Percentiles rank a stretch among this genome's conserved stretches.
phyloP scores from a whole-genome alignment of 805 yeast species.

The Barnettozyma vustinii region DNA sequence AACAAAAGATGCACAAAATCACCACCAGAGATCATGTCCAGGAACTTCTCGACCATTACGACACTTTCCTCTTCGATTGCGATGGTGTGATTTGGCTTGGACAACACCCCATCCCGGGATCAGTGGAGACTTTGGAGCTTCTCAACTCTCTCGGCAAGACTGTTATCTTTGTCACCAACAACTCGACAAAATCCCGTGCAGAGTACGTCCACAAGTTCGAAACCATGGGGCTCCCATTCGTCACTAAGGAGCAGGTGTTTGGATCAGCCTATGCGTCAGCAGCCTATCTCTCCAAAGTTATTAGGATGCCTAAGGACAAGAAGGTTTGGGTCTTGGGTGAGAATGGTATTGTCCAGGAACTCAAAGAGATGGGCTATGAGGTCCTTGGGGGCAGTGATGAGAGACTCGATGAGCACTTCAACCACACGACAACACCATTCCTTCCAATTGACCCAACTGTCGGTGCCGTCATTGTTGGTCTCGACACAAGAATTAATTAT shows the following conservation, averaged over 20 bases:
- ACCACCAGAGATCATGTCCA: constrained; percentile 42
- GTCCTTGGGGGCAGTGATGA: constrained; percentile 85
- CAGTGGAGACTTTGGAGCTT: constrained; percentile 66
- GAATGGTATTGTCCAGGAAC: constrained; percentile 76
- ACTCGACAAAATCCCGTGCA: constrained; percentile 83
- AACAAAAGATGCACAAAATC: constrained; percentile 42
- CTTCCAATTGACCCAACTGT: constrained; percentile 62
- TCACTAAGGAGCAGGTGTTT: constrained; percentile 65
- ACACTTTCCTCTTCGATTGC: constrained; percentile 90
- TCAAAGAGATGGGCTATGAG: constrained; percentile 64
- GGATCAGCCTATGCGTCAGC: constrained; percentile 93
- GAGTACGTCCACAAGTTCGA: constrained; percentile 74
- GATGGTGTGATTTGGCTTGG: constrained; percentile 98
- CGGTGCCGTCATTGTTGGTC: constrained; percentile 87
- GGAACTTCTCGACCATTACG: constrained; percentile 57
- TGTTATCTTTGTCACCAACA: constrained; percentile 88
- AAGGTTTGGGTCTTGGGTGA: constrained; percentile 92
- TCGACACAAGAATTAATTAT: constrained; percentile 73
- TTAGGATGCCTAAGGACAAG: constrained; percentile 64
- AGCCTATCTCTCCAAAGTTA: constrained; percentile 70
- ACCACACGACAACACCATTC: constrained; percentile 50
- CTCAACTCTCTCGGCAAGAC: constrained; percentile 53
- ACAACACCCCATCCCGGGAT: constrained; percentile 68
- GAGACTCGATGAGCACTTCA: constrained; percentile 45
- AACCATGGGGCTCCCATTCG: constrained; percentile 38